phyloP scores from a whole-genome alignment of 1,284 basidiomycete genomes.

The Peniophora sp. region DNA sequence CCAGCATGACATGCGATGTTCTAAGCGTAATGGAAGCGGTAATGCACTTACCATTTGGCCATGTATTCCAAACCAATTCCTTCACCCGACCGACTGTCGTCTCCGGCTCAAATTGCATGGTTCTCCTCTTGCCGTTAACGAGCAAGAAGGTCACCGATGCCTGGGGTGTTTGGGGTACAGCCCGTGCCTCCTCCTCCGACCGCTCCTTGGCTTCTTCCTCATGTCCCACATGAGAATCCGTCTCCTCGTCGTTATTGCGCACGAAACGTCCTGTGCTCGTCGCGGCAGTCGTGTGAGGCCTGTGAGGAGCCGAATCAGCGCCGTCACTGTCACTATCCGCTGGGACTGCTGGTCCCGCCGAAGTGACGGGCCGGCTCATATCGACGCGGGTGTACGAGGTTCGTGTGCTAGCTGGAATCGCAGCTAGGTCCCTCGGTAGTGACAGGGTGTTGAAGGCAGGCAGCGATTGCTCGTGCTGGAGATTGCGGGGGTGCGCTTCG shows the following conservation, averaged over 20 bases:
- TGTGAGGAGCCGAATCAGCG: slow-evolving; percentile 6
- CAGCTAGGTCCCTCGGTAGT: slow-evolving; percentile 16
- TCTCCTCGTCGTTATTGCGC: slow-evolving; percentile 11
- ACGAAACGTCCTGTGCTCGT: neutral
- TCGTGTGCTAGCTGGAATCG: slow-evolving; percentile 25
- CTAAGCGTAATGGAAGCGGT: neutral
- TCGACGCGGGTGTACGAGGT: slow-evolving; percentile 30
- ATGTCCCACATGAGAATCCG: neutral
- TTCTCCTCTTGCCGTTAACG: slow-evolving; percentile 64
- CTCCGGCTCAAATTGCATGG: slow-evolving; percentile 74
- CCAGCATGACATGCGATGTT: neutral
- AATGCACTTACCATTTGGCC: slow-evolving; percentile 59
- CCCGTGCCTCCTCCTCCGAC: slow-evolving; percentile 5
- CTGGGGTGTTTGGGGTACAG: slow-evolving; percentile 53
- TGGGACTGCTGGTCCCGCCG: slow-evolving; percentile 8
- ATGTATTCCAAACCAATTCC: slow-evolving; percentile 79
- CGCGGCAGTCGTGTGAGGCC: neutral
- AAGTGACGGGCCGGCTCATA: slow-evolving; percentile 13
- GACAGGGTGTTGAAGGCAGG: slow-evolving; percentile 6
- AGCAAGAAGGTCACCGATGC: slow-evolving; percentile 69
- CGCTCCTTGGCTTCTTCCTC: slow-evolving; percentile 1
- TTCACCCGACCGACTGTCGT: slow-evolving; percentile 76
- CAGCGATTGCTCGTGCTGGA: slow-evolving; percentile 7
- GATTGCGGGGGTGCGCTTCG: neutral
- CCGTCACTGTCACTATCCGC: slow-evolving; percentile 10